Percentiles rank a stretch among this genome's conserved stretches.
phyloP scores from a whole-genome alignment of 148 eudicot species.

The Chenopodium quinoa region DNA sequence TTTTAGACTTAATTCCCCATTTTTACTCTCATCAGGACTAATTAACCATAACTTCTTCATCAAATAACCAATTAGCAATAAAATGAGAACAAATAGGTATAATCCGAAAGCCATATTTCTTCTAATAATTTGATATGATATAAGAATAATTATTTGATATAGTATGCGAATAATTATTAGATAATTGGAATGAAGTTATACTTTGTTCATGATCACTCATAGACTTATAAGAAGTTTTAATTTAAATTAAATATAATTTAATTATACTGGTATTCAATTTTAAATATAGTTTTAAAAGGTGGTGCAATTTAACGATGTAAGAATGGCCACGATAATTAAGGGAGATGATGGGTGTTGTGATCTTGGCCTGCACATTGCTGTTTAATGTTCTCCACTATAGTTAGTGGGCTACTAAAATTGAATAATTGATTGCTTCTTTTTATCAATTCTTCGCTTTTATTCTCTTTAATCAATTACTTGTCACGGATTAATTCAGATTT shows the following conservation, averaged over 20 bases:
- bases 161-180: not conserved
- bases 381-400: slow-evolving; percentile 32
- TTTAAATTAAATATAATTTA: no score
- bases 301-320: slow-evolving; percentile 4
- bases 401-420: slow-evolving; percentile 1
- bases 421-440: not conserved
- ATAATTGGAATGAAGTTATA: not conserved
- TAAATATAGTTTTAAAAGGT: not conserved
- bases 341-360: slow-evolving; percentile 15
- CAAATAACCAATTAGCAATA: slow-evolving; percentile 18
- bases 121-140: not conserved
- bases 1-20: slow-evolving; percentile 11
- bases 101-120: not conserved
- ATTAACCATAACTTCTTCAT: slow-evolving; percentile 14
- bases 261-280: no score
- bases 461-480: no score
- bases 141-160: not conserved
- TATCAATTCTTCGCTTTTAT: not conserved
- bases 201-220: not conserved
- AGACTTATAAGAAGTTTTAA: no score
- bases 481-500: no score
- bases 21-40: not conserved
- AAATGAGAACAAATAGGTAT: slow-evolving; percentile 6
- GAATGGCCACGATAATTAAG: slow-evolving; percentile 9
- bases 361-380: slow-evolving; percentile 31